Evolutionary conservation across 768 basidiomycete genomes (phyloP).

Genomic region (Paxillus rubicundulus): DNA sequence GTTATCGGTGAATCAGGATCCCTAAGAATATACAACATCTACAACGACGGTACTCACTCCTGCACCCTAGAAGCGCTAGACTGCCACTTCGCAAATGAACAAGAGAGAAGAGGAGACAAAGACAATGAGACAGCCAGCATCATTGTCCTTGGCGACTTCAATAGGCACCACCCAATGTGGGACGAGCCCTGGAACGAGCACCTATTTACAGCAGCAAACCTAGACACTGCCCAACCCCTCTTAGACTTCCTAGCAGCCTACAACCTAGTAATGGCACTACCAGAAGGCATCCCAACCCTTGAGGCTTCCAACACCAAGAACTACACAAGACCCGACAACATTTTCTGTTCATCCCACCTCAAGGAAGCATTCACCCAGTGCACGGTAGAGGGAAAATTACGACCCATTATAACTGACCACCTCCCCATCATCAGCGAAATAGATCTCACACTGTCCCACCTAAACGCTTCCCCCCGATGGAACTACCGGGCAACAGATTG

Average conservation of each 20-base stretch:
- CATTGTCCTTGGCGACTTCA: background rate
- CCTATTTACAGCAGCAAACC: background rate
- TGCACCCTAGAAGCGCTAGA: background rate
- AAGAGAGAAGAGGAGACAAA: background rate
- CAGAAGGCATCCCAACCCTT: conserved; percentile 34
- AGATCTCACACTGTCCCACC: background rate
- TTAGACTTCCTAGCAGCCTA: conserved; percentile 24
- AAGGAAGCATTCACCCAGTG: background rate
- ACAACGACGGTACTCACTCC: background rate
- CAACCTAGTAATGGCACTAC: conserved; percentile 36
- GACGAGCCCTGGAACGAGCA: conserved; percentile 19
- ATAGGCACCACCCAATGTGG: conserved; percentile 29
- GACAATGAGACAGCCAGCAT: background rate
- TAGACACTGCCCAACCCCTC: conserved; percentile 22
- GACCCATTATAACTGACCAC: conserved; percentile 5
- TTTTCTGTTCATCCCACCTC: conserved; percentile 3
- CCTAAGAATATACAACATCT: background rate
- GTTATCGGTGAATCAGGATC: background rate
- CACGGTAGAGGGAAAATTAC: accelerated
- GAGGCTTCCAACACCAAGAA: conserved; percentile 29
- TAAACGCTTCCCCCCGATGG: too few species aligned
- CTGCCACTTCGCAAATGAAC: background rate
- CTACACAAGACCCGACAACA: conserved; percentile 12
- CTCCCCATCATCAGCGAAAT: conserved; percentile 5
- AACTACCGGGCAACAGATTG: conserved; percentile 10